These are phyloP conservation scores for Annulohypoxylon stygium DNA, from an alignment of 495 filamentous ascomycete species.

Conservation along the genomic window DNA sequence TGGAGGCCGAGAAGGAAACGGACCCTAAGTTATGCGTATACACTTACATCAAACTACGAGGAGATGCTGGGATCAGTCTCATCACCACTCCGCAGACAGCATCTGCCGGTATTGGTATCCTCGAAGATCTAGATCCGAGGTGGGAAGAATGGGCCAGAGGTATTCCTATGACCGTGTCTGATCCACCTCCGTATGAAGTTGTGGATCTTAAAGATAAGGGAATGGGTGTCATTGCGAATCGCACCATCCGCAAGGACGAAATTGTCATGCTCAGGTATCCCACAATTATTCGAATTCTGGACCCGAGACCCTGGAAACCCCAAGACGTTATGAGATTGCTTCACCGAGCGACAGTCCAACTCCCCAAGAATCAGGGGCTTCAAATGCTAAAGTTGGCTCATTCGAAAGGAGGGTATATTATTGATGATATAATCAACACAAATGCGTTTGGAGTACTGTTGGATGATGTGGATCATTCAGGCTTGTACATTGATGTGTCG, in stretches of 20 bases:
- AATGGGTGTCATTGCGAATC: conserved; percentile 52
- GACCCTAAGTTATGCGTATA: conserved; percentile 50
- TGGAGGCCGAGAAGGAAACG: conserved; percentile 26
- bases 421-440: conserved; percentile 54
- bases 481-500: conserved; percentile 55
- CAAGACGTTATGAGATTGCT: conserved; percentile 46
- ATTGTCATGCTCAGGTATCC: conserved; percentile 52
- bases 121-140: conserved; percentile 33
- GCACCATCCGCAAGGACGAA: conserved; percentile 45
- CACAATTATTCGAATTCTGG: conserved; percentile 45
- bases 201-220: conserved; percentile 51
- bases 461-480: conserved; percentile 46
- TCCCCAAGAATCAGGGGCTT: conserved; percentile 30
- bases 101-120: conserved; percentile 34
- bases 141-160: conserved; percentile 37
- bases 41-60: conserved; percentile 42
- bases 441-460: conserved; percentile 52
- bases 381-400: conserved; percentile 39
- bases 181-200: conserved; percentile 45
- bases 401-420: conserved; percentile 43
- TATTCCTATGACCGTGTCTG: conserved; percentile 26
- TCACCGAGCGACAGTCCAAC: conserved; percentile 42
- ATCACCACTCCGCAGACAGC: conserved; percentile 49
- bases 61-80: conserved; percentile 42
- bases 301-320: conserved; percentile 39